These are phyloP conservation scores for Coprinopsis marcescibilis DNA, from an alignment of 768 basidiomycete species.

Conservation along the genomic window DNA sequence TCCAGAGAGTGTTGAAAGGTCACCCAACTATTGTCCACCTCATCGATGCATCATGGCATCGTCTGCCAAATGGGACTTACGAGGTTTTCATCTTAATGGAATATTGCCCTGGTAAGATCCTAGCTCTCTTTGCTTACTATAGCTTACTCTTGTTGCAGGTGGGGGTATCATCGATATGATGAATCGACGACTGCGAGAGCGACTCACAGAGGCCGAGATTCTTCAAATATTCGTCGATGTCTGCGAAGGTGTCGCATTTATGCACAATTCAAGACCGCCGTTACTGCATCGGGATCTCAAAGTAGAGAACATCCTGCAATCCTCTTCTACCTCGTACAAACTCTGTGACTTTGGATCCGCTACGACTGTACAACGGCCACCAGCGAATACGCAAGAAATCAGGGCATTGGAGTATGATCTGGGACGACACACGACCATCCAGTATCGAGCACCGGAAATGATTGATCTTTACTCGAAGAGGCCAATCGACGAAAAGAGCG, in stretches of 20 bases:
- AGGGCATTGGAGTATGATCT: conserved; percentile 85
- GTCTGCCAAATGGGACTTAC: conserved; percentile 74
- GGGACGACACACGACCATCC: conserved; percentile 91
- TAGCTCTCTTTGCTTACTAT: background rate
- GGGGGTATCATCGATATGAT: conserved; percentile 99
- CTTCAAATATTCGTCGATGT: conserved; percentile 97
- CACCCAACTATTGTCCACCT: conserved; percentile 95
- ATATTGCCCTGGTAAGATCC: conserved; percentile 73
- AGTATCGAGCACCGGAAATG: conserved; percentile 99
- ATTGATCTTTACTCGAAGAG: conserved; percentile 82
- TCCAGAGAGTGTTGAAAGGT: conserved; percentile 80
- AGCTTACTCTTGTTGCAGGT: conserved; percentile 39
- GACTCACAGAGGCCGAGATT: conserved; percentile 93
- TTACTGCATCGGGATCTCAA: conserved; percentile 96
- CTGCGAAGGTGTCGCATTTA: conserved; percentile 92
- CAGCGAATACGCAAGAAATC: conserved; percentile 77
- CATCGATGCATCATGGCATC: conserved; percentile 91
- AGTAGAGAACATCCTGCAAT: conserved; percentile 96
- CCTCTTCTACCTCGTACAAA: conserved; percentile 80
- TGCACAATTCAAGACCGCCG: conserved; percentile 90
- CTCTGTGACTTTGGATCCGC: conserved; percentile 98
- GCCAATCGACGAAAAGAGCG: conserved; percentile 89
- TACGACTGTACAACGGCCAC: conserved; percentile 67
- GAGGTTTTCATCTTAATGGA: conserved; percentile 99
- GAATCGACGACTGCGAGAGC: conserved; percentile 92